These are phyloP conservation scores for Yamadazyma trypodendri DNA, from an alignment of 1,139 yeast genomes.

Conservation along the genomic window DNA sequence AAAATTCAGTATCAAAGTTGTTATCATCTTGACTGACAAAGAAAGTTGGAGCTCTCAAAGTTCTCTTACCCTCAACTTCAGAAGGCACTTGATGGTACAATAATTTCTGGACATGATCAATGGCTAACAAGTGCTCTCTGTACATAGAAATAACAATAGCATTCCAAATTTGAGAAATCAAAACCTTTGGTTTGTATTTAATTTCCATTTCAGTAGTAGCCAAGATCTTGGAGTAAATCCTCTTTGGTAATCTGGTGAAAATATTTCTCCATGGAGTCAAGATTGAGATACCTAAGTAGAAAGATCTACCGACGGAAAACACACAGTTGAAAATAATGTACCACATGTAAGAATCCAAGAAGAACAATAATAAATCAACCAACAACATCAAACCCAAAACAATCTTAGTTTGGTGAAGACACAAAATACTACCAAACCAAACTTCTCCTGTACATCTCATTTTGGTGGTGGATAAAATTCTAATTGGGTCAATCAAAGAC, in stretches of 20 bases:
- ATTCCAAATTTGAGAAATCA: slow-evolving; percentile 98
- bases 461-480: slow-evolving; percentile 50
- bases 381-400: slow-evolving; percentile 89
- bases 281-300: slow-evolving; percentile 96
- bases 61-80: slow-evolving; percentile 95
- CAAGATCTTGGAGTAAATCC: slow-evolving; percentile 94
- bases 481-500: slow-evolving; percentile 91
- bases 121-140: slow-evolving; percentile 95
- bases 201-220: slow-evolving; percentile 99
- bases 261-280: slow-evolving; percentile 99
- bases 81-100: slow-evolving; percentile 98
- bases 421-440: slow-evolving; percentile 76
- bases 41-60: slow-evolving; percentile 97
- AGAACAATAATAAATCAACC: slow-evolving; percentile 91
- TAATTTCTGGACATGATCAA: slow-evolving; percentile 96
- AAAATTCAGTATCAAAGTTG: slow-evolving; percentile 90
- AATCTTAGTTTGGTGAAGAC: slow-evolving; percentile 83
- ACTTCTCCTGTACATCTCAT: slow-evolving; percentile 76
- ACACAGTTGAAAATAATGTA: slow-evolving; percentile 92
- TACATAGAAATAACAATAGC: slow-evolving; percentile 98
- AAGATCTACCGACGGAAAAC: slow-evolving; percentile 95
- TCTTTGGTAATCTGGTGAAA: slow-evolving; percentile 95
- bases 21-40: slow-evolving; percentile 97
- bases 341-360: slow-evolving; percentile 99
- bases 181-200: slow-evolving; percentile 96